Evolutionary conservation across 2,329 filamentous ascomycete genomes (phyloP), one percentile per base, ranked within the genome.

Genomic region (Mycosphaerelloides madeirae): DNA sequence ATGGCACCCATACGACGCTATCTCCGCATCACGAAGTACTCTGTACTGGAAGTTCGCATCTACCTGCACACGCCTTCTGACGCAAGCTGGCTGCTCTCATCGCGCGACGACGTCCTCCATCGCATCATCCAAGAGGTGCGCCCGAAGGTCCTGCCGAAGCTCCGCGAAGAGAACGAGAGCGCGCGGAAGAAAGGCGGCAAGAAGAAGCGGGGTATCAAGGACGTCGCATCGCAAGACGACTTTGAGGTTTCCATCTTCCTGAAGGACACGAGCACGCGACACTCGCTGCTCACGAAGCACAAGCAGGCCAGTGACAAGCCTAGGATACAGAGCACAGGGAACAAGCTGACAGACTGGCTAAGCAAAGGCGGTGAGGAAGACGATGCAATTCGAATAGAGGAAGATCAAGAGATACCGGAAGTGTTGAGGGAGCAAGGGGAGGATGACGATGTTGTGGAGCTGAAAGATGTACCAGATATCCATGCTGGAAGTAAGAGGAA

Each of bases 191-290:
- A 85, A 63, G 76, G 77, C 5, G 78, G 75, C 56, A 83, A 79
- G 58, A 84, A 83, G 54, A 82, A 79, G 57, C 83, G 82, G 50
- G 85, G 85, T 56, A 85, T 95, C 55, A 95, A 95, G 66, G 93
- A 97, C 74, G 83, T 95, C 0, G 80, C 96, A 13, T 74, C 80
- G 9, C 75, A 86, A 75, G 91, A 96, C 66, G 91, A 95, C 56
- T 98, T 96, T 62, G 89, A 97, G 63, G 88, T 96, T 12, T 87
- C 89, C 29, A 85, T 98, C 53, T 97, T 96, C 68, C 74, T 98
- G 54, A 94, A 87, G 35, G 87, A 95, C 65, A 85, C 85, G 6
- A 83, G 80, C 40, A 90, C 85, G 3, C 81, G 89, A 12, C 93
- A 97, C 70, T 86, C 88, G 28, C 73, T 98, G 29, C 76, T 97